phyloP scores from a whole-genome alignment of 2,329 filamentous ascomycete species.

The Monilinia fructigena region DNA sequence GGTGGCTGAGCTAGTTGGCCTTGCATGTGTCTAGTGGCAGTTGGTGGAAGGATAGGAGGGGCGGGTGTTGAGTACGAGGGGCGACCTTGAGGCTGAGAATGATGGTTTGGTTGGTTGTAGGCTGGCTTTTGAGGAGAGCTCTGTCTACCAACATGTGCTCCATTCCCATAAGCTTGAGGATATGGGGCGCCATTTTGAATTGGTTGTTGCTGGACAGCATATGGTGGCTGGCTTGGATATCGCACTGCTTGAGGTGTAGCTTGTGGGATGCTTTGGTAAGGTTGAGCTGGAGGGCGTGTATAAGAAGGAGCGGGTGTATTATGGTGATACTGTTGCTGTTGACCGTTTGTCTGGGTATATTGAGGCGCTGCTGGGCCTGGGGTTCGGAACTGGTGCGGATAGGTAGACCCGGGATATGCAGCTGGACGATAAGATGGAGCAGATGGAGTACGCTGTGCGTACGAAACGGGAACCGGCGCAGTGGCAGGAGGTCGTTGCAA shows the following conservation, averaged over 20 bases:
- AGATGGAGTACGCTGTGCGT: constrained; percentile 32
- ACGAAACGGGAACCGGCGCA: constrained; percentile 33
- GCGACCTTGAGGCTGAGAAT: constrained; percentile 30
- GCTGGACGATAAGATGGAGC: constrained; percentile 35
- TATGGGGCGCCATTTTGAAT: constrained; percentile 37
- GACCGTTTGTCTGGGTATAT: constrained; percentile 30
- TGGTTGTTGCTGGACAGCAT: constrained; percentile 33
- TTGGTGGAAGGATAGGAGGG: constrained; percentile 30
- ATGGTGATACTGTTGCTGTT: constrained; percentile 33
- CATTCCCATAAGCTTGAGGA: constrained; percentile 31
- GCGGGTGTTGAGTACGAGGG: constrained; percentile 33
- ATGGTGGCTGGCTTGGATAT: constrained; percentile 35
- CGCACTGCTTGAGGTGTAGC: constrained; percentile 30
- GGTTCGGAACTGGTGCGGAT: constrained; percentile 37
- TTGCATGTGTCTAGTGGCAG: constrained; percentile 31
- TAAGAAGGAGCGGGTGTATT: constrained; percentile 31
- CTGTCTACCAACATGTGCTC: constrained; percentile 33
- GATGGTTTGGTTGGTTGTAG: constrained; percentile 34
- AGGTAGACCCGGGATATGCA: constrained; percentile 35
- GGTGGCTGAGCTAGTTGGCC: constrained; percentile 28
- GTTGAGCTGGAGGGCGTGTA: constrained; percentile 32
- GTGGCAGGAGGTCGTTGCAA: constrained; percentile 37
- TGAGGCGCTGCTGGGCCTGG: constrained; percentile 33
- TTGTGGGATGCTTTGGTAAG: constrained; percentile 34
- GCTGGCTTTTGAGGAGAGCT: constrained; percentile 37